Evolutionary conservation across 208 protist species (phyloP), one percentile per base, ranked within the genome.

Genomic region (Trypanosoma congolense): DNA sequence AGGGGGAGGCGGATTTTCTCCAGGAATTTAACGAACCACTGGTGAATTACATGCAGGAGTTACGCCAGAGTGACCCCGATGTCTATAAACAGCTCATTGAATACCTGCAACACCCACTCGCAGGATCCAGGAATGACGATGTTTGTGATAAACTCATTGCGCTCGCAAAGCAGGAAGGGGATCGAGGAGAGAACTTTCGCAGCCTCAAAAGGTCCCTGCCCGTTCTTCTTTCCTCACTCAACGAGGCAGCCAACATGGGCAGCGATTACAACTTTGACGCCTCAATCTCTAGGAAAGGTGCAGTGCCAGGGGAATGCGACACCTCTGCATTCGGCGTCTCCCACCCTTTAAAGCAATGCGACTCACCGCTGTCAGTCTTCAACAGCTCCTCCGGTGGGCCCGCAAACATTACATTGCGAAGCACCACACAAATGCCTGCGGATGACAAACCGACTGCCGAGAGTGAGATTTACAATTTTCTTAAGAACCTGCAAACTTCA

Each of bases 11-110:
- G 18, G 77, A 77, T 18, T 45, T 61, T 24, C 60, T 92, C 28
- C 54, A 75, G 52, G 75, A 86, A 31, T 70, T 69, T 44, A 81
- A 81, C 56, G 73, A 74, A 0, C 84, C 84, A 1, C 85, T 92
- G 31, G 57, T 86, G 50, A 66, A 75, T 48, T 92, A 88, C 45
- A 45, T 92, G 1, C 75, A 92, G 54, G 44, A 48, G 8, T 62
- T 92, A 4, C 80, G 73, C 9, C 43, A 68, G 28, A 53, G 41
- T 21, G 84, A 92, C 44, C 59, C 68, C 40, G 61, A 80, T 33
- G 64, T 64, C 1, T 92, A 92, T 59, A 47, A 75, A 30, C 73
- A 83, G 44, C 68, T 92, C 18, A 65, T 92, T 9, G 61, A 62
- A 5, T 86, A 88, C 51, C 73, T 92, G 10, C 84, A 87, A 61